Evolutionary conservation across 805 yeast species (phyloP).

Genomic region (Barnettozyma californica): DNA sequence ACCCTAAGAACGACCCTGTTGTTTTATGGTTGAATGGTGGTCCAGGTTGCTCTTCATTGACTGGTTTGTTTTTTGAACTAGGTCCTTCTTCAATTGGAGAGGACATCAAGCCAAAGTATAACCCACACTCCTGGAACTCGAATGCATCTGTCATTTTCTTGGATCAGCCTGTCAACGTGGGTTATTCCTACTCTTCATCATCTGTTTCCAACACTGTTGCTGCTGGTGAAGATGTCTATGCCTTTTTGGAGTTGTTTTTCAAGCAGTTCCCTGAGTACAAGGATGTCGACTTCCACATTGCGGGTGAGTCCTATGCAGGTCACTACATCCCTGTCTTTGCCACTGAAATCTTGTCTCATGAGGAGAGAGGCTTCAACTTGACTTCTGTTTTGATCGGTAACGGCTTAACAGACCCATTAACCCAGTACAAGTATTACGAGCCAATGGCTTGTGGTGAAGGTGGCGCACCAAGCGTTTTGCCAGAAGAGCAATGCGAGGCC

Average conservation of each 20-base stretch:
- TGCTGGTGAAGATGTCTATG: constrained; percentile 80
- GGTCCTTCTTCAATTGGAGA: constrained; percentile 72
- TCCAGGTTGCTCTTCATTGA: constrained; percentile 88
- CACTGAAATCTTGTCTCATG: constrained; percentile 65
- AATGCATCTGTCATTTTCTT: constrained; percentile 82
- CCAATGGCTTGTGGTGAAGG: constrained; percentile 97
- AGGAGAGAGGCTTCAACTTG: constrained; percentile 56
- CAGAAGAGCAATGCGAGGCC: constrained; percentile 71
- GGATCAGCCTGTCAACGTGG: constrained; percentile 87
- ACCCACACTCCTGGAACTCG: constrained; percentile 79
- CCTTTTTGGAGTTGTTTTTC: constrained; percentile 75
- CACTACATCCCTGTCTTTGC: constrained; percentile 92
- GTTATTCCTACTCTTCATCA: constrained; percentile 62
- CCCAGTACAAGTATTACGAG: constrained; percentile 71
- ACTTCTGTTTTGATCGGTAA: constrained; percentile 83
- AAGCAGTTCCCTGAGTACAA: constrained; percentile 59
- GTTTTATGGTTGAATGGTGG: constrained; percentile 93
- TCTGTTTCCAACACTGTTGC: constrained; percentile 68
- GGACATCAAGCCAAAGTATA: constrained; percentile 56
- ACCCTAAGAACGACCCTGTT: constrained; percentile 81
- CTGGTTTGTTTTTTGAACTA: constrained; percentile 81
- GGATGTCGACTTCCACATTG: constrained; percentile 67
- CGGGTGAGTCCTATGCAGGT: constrained; percentile 94
- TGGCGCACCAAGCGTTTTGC: constrained; percentile 71
- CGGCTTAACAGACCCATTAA: constrained; percentile 82